Percentiles rank a stretch among this genome's conserved stretches.
These are phyloP conservation scores for Penicillium paneum DNA, from an alignment of 2,329 filamentous ascomycete species.

Conservation along the genomic window DNA sequence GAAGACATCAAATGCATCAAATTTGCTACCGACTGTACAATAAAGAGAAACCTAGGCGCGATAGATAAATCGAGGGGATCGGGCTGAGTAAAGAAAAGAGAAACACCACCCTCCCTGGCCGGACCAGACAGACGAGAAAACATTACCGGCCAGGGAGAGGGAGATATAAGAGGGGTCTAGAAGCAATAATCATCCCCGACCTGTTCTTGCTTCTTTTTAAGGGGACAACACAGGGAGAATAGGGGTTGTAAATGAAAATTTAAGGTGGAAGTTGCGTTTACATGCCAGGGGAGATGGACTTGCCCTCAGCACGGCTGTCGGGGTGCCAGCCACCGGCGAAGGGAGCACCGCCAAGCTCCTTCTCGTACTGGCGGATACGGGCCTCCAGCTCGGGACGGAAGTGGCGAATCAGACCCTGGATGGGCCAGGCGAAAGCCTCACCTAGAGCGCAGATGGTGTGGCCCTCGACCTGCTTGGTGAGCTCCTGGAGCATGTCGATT, in stretches of 20 bases:
- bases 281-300: slow-evolving; percentile 84
- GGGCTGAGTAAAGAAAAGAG: slow-evolving; percentile 23
- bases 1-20: slow-evolving; percentile 28
- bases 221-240: slow-evolving; percentile 11
- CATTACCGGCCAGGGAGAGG: slow-evolving; percentile 16
- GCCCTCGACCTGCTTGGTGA: slow-evolving; percentile 98
- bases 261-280: slow-evolving; percentile 52
- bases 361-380: slow-evolving; percentile 76
- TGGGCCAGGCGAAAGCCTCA: slow-evolving; percentile 97
- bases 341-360: slow-evolving; percentile 68
- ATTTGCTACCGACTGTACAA: slow-evolving; percentile 31
- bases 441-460: slow-evolving; percentile 98
- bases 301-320: slow-evolving; percentile 70
- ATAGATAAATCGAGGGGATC: slow-evolving; percentile 25
- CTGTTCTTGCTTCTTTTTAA: slow-evolving; percentile 21
- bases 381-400: slow-evolving; percentile 95
- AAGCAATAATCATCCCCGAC: slow-evolving; percentile 11
- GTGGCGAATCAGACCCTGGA: slow-evolving; percentile 96
- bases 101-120: slow-evolving; percentile 18
- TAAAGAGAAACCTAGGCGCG: slow-evolving; percentile 25
- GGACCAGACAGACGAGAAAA: slow-evolving; percentile 8
- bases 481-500: slow-evolving; percentile 98
- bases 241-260: slow-evolving; percentile 5
- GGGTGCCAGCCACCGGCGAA: slow-evolving; percentile 86
- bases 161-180: slow-evolving; percentile 21